These are phyloP conservation scores for Candida taoyuanica DNA, from an alignment of 805 yeast species.

Conservation along the genomic window DNA sequence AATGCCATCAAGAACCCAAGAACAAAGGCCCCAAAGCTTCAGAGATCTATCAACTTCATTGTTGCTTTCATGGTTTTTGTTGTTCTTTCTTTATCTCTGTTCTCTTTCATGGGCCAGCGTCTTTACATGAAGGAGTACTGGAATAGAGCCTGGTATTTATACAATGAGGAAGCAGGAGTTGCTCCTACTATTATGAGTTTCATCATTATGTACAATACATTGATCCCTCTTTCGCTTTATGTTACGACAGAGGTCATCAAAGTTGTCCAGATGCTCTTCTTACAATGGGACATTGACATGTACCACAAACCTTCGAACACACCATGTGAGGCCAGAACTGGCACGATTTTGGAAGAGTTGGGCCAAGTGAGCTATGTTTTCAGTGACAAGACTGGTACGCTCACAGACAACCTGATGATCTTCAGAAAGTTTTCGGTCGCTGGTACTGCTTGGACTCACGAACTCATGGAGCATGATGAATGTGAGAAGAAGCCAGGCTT, in stretches of 20 bases:
- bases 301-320: slow-evolving; percentile 80
- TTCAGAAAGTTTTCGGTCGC: slow-evolving; percentile 84
- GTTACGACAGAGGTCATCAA: slow-evolving; percentile 96
- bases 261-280: slow-evolving; percentile 72
- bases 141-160: slow-evolving; percentile 67
- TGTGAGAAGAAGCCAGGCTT: neutral
- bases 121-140: slow-evolving; percentile 39
- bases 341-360: slow-evolving; percentile 90
- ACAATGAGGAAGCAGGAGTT: slow-evolving; percentile 68
- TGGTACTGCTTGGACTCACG: slow-evolving; percentile 89
- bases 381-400: slow-evolving; percentile 95
- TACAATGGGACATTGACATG: slow-evolving; percentile 94
- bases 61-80: slow-evolving; percentile 84
- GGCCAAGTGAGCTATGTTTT: slow-evolving; percentile 96
- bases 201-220: slow-evolving; percentile 93
- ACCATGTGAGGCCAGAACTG: slow-evolving; percentile 92
- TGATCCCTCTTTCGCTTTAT: slow-evolving; percentile 90
- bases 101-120: slow-evolving; percentile 77
- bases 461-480: slow-evolving; percentile 42
- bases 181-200: slow-evolving; percentile 94
- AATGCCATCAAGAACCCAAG: slow-evolving; percentile 88
- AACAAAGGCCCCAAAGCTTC: slow-evolving; percentile 90
- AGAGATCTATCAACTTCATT: slow-evolving; percentile 73
- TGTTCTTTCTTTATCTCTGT: slow-evolving; percentile 68
- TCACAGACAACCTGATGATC: slow-evolving; percentile 91